These are phyloP conservation scores for Solanum arcanum DNA, from an alignment of 257 asterid genomes.

Conservation along the genomic window DNA sequence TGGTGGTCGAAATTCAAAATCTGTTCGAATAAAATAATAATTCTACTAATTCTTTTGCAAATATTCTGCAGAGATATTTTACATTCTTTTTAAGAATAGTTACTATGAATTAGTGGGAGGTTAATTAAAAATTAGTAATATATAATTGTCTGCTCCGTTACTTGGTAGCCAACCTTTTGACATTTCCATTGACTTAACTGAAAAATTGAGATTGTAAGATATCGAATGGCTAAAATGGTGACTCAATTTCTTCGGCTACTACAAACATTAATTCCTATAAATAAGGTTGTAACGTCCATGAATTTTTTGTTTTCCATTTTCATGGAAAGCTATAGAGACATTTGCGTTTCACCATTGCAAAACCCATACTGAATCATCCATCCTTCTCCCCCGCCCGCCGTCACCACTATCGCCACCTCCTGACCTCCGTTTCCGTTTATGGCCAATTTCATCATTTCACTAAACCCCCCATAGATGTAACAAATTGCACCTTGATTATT, in stretches of 20 bases:
- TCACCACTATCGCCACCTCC: background rate
- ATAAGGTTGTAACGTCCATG: conserved; percentile 6
- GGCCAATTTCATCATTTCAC: background rate
- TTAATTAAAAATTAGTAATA: too few relatives aligned
- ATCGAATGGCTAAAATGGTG: background rate
- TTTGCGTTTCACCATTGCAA: conserved; percentile 4
- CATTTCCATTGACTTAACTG: background rate
- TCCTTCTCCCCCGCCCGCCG: background rate
- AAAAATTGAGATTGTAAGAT: background rate
- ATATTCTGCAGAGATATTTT: background rate
- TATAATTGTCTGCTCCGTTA: background rate
- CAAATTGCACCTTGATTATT: background rate
- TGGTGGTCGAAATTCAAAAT: background rate
- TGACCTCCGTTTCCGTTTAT: background rate
- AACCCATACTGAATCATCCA: background rate
- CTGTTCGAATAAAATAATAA: background rate
- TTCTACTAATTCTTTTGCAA: background rate
- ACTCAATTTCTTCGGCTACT: background rate
- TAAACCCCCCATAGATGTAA: background rate
- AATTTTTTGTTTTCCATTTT: background rate
- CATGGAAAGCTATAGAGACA: background rate
- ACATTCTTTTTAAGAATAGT: too few relatives aligned
- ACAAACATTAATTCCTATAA: conserved; percentile 1
- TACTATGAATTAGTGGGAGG: too few relatives aligned
- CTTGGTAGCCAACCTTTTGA: background rate